These are phyloP conservation scores for Calonectria crousiana DNA, from an alignment of 2,329 filamentous ascomycete genomes.

Conservation along the genomic window DNA sequence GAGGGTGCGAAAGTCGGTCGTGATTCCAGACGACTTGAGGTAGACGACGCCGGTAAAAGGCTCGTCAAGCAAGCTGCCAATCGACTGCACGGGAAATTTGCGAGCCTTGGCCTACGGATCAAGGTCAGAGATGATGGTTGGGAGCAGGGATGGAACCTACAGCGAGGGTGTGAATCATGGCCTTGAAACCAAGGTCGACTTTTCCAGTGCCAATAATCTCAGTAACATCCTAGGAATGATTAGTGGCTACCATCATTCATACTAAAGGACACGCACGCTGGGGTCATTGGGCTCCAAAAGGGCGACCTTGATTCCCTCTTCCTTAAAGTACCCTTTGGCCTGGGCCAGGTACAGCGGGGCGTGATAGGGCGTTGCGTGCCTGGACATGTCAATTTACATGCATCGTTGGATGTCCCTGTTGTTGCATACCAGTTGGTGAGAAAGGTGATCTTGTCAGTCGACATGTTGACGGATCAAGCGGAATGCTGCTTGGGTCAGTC, in stretches of 20 bases:
- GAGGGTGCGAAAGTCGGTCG: conserved; percentile 78
- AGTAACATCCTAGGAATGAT: conserved; percentile 74
- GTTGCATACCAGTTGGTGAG: conserved; percentile 80
- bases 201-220: conserved; percentile 84
- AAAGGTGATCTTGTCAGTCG: conserved; percentile 88
- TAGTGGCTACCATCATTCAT: too few species aligned
- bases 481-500: conserved; percentile 63
- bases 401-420: not conserved
- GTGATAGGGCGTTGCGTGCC: conserved; percentile 87
- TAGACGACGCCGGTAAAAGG: conserved; percentile 85
- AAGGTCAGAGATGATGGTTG: conserved; percentile 2
- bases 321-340: conserved; percentile 79
- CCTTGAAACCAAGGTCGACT: conserved; percentile 84
- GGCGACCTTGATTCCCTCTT: conserved; percentile 83
- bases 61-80: conserved; percentile 82
- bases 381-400: conserved; percentile 53
- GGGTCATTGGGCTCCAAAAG: conserved; percentile 84
- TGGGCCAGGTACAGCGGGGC: conserved; percentile 83
- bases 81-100: conserved; percentile 77
- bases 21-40: conserved; percentile 80
- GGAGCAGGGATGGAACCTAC: conserved; percentile 52
- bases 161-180: conserved; percentile 86
- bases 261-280: conserved; percentile 62
- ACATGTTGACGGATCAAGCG: conserved; percentile 69
- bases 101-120: conserved; percentile 75